Evolutionary conservation across 1,284 basidiomycete species (phyloP), one percentile per base, ranked within the genome.

Genomic region (Tylopilus sp.): DNA sequence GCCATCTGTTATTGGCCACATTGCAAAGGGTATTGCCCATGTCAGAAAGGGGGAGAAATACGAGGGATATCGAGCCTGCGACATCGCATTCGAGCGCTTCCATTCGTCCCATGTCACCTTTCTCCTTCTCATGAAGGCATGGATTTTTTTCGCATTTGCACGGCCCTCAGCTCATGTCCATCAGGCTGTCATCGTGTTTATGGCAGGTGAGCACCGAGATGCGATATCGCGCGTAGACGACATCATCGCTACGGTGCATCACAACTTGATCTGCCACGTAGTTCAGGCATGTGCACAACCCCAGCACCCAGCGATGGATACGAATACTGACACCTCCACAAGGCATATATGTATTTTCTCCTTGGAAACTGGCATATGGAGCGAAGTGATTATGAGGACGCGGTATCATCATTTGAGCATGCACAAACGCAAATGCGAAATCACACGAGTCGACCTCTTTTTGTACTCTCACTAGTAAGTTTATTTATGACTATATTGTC

Each of bases 241-340:
- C 25, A 34, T 65, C 35, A 65, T 65, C 8, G 35, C 34, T 23
- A 37, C 27, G 8, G 45, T 34, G 0, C 29, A 6, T 9, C 25
- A n/a, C 1, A 39, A 62, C 31, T 33, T 35, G 3, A 39, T 45
- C 21, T 65, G 16, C 29, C 41, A 61, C 27, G 25, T 61, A 5
- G 45, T 65, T 29, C 63, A 64, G 62, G 63, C 29, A 60, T 13
- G 62, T 64, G 25, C 6, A 29, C n/a, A n/a, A n/a, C n/a, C n/a
- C n/a, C 21, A 25, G 10, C 13, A 6, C 9, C 2, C 6, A 52
- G 17, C 35, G 14, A 31, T 33, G 16, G 10, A 21, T 27, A 17
- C 23, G 33, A 12, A 25, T 35, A 17, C 35, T 62, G 60, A 62
- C 29, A 27, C n/a, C 12, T 31, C 23, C 12, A 19, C 5, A 7